A percentile compares a stretch with the other conserved stretches of the same genome.
Evolutionary conservation across 306 rosid genomes (phyloP).

Genomic region (Rubus parviflorus): DNA sequence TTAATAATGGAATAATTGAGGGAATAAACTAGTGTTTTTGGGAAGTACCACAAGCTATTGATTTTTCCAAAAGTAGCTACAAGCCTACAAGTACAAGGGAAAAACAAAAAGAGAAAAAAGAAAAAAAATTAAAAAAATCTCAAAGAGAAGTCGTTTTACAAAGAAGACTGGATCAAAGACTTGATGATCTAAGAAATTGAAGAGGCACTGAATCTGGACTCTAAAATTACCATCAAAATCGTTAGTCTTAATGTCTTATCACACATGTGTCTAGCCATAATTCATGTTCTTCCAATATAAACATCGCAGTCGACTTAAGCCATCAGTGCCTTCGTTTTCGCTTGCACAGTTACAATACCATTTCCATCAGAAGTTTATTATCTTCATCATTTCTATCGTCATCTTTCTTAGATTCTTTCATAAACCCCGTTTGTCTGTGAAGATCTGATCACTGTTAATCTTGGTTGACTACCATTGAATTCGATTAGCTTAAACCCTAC

Average conservation of each 20-base stretch:
- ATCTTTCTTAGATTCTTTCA: neutral
- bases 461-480: neutral
- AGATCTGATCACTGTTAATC: neutral
- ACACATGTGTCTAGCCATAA: slow-evolving; percentile 24
- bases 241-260: slow-evolving; percentile 19
- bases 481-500: neutral
- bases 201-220: slow-evolving; percentile 64
- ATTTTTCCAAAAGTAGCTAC: neutral
- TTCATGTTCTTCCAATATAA: slow-evolving; percentile 7
- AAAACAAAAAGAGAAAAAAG: slow-evolving; percentile 17
- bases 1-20: slow-evolving; percentile 32
- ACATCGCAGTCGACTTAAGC: slow-evolving; percentile 39
- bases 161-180: slow-evolving; percentile 41
- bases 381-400: slow-evolving; percentile 27
- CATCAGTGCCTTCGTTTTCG: slow-evolving; percentile 27
- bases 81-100: neutral
- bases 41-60: slow-evolving; percentile 24
- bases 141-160: slow-evolving; percentile 47
- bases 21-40: slow-evolving; percentile 25
- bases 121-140: slow-evolving; percentile 12
- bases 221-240: slow-evolving; percentile 27
- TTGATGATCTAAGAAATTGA: slow-evolving; percentile 18
- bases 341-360: slow-evolving; percentile 6
- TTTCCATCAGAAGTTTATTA: slow-evolving; percentile 18
- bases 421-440: neutral